Percentiles rank a stretch among this genome's conserved stretches.
phyloP scores from a whole-genome alignment of 1,139 yeast species.

The Yamadazyma taylorii region DNA sequence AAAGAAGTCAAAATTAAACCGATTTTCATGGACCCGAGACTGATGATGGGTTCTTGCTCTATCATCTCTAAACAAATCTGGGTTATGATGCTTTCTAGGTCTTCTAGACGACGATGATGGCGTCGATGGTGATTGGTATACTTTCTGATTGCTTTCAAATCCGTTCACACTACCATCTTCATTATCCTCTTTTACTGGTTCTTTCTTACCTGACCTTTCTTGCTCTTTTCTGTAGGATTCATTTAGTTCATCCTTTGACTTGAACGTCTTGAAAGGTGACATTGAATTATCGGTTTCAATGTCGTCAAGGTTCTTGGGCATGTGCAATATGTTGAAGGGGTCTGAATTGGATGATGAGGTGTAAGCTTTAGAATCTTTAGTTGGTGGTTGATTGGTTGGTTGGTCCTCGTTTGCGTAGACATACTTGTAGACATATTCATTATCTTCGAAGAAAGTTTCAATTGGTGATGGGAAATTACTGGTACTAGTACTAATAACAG shows the following conservation, averaged over 20 bases:
- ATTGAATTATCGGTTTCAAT: slow-evolving; percentile 3
- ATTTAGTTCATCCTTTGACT: slow-evolving; percentile 11
- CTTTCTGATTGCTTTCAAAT: no score
- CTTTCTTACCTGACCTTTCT: no score
- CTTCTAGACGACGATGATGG: background rate
- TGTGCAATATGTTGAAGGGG: slow-evolving; percentile 7
- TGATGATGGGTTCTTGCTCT: no score
- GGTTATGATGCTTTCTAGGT: background rate
- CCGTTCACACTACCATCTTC: no score
- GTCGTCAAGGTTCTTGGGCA: background rate
- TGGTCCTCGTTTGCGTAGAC: slow-evolving; percentile 9
- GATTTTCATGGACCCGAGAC: background rate
- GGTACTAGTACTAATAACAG: background rate
- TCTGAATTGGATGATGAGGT: slow-evolving; percentile 3
- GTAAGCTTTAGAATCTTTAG: no score
- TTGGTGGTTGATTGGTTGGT: no score
- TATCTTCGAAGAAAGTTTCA: background rate
- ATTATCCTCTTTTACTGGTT: no score
- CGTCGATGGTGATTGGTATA: background rate
- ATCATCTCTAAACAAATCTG: slow-evolving; percentile 1
- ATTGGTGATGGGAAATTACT: background rate
- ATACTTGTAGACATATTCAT: slow-evolving; percentile 7
- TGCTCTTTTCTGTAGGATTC: slow-evolving; percentile 14
- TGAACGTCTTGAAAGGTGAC: slow-evolving; percentile 18
- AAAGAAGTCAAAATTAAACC: slow-evolving; percentile 6